phyloP scores from a whole-genome alignment of 768 basidiomycete genomes.

The Suillus ampliporus region DNA sequence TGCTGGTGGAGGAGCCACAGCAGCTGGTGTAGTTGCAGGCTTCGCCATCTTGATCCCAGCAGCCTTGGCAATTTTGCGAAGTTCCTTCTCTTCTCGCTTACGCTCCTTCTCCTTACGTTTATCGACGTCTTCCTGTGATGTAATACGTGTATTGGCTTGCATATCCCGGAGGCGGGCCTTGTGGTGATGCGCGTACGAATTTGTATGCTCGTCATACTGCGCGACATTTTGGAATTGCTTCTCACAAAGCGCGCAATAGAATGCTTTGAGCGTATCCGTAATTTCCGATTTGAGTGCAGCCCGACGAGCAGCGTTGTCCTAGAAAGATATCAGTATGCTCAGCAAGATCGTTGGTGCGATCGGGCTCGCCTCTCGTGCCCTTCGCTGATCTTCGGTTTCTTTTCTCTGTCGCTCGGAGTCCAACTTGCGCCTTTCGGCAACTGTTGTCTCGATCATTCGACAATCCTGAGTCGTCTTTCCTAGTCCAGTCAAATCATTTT shows the following conservation, averaged over 20 bases:
- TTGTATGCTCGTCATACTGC: constrained; percentile 89
- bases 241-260: constrained; percentile 84
- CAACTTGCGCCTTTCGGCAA: constrained; percentile 77
- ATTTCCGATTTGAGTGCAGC: constrained; percentile 73
- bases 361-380: constrained; percentile 65
- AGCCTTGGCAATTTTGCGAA: constrained; percentile 83
- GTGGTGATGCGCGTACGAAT: constrained; percentile 88
- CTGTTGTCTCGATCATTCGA: constrained; percentile 84
- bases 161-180: constrained; percentile 83
- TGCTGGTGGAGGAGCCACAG: constrained; percentile 24
- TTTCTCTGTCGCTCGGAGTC: constrained; percentile 83
- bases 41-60: constrained; percentile 72
- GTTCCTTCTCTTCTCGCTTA: constrained; percentile 83
- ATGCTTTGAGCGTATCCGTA: constrained; percentile 66
- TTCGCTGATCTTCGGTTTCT: constrained; percentile 81
- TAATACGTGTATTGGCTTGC: constrained; percentile 75
- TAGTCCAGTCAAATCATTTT: constrained; percentile 77
- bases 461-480: constrained; percentile 82
- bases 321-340: constrained; percentile 16
- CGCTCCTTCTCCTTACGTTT: constrained; percentile 86
- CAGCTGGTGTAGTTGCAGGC: constrained; percentile 28
- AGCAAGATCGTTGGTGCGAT: neutral
- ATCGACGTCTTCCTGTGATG: constrained; percentile 69
- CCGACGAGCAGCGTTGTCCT: constrained; percentile 71
- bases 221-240: constrained; percentile 88